Base-by-base conservation (phyloP, 2,329 filamentous ascomycete genomes). In the Thielaviopsis punctulata region DNA sequence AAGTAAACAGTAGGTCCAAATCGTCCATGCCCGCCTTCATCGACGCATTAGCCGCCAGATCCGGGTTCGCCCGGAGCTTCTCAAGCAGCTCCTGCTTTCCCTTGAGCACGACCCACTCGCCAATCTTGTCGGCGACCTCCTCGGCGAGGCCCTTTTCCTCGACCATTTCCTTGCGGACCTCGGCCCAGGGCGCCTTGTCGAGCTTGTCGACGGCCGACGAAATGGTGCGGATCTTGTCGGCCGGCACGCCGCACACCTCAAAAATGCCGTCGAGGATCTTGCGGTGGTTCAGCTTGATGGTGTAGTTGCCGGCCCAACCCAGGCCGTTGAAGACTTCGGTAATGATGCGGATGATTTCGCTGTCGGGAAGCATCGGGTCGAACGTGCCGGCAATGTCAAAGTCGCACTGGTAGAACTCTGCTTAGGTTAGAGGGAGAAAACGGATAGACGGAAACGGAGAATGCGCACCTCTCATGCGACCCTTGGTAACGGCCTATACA, bases 341-440 rank as follows among this genome's bases (percentile, higher is more conserved):
- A 52, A 86, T 78, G 58, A 95, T 88, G 54, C 84, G 77, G 60
- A 96, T 69, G 55, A 95, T 83, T 69, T 95, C 89, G 36, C 88
- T 85, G 62, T 95, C 90, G 53, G 89, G 86, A 23, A 95, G 76
- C 88, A 95, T 95, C 51, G 86, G 69, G 64, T 95, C 90, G 69
- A 87, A 93, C 43, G 70, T 72, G 56, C 89, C 88, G 12, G 89
- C 89, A 68, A 95, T 90, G 64, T 95, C 89, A 63, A 95, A 93
- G 68, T 96, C 90, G 70, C 89, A 95, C 68, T 95, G 89, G 70
- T 93, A 95, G 68, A 95, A 95, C 68, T 95, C 90, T 55, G 48
- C 10, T 50, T 4, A n/a, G 22, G n/a, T 44, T 44, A 44, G 36
- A 27, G 19, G 21, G 18, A 18, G 19, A 7, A 18, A 48, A n/a